These are phyloP conservation scores for Eimeria mitis DNA, from an alignment of 169 alveolate species.

Conservation along the genomic window DNA sequence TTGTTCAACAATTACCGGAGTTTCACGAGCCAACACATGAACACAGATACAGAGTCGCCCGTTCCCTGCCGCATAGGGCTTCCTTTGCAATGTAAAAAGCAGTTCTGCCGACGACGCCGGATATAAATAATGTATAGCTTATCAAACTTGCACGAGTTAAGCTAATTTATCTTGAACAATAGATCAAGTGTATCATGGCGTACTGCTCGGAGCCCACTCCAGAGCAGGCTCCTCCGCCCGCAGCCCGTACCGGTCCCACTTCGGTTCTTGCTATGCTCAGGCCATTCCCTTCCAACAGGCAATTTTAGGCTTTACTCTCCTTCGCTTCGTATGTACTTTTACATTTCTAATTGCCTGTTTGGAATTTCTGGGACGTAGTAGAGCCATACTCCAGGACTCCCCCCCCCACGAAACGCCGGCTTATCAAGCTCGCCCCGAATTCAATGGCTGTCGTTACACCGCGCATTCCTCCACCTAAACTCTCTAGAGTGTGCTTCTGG, in stretches of 20 bases:
- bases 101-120: too few relatives aligned
- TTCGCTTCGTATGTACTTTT: not conserved
- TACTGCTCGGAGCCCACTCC: too few relatives aligned
- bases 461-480: not conserved
- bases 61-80: too few relatives aligned
- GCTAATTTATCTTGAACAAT: too few relatives aligned
- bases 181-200: too few relatives aligned
- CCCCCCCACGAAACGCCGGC: not conserved
- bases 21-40: too few relatives aligned
- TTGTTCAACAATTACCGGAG: not conserved
- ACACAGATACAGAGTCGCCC: too few relatives aligned
- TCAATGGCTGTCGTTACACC: not conserved
- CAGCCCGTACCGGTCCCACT: not conserved
- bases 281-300: not conserved
- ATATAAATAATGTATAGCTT: too few relatives aligned
- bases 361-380: not conserved
- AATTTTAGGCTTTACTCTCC: not conserved
- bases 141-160: too few relatives aligned
- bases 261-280: not conserved
- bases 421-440: not conserved
- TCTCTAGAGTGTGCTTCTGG: not conserved
- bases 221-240: too few relatives aligned
- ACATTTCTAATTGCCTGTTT: not conserved
- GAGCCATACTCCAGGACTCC: not conserved
- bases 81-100: too few relatives aligned